Evolutionary conservation across 2,329 filamentous ascomycete species (phyloP).

Genomic region (Aspergillus pseudonomiae): DNA sequence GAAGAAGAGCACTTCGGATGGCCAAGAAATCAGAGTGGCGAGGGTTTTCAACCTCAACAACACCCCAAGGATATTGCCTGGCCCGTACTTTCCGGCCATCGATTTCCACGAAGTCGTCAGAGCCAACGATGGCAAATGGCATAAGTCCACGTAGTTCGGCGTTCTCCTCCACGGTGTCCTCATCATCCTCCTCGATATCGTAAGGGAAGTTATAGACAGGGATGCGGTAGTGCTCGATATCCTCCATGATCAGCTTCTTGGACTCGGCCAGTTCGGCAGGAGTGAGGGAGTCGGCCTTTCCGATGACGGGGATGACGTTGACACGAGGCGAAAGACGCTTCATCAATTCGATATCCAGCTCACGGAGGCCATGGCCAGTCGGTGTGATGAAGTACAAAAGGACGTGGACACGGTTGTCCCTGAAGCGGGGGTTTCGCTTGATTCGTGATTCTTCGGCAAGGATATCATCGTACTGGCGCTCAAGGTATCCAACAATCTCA

Average conservation of each 20-base stretch:
- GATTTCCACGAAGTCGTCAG: conserved; percentile 92
- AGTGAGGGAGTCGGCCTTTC: conserved; percentile 95
- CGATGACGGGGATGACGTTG: conserved; percentile 98
- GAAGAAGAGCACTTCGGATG: conserved; percentile 91
- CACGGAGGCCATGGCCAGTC: conserved; percentile 94
- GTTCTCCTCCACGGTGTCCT: conserved; percentile 99
- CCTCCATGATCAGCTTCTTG: conserved; percentile 99
- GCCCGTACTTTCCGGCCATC: conserved; percentile 90
- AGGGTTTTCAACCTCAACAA: conserved; percentile 98
- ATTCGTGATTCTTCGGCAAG: conserved; percentile 98
- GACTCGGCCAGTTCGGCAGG: conserved; percentile 96
- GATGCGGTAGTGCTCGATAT: conserved; percentile 99
- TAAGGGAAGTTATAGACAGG: conserved; percentile 99
- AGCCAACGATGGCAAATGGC: conserved; percentile 98
- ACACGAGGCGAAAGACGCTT: conserved; percentile 96
- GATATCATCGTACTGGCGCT: conserved; percentile 99
- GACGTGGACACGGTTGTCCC: conserved; percentile 97
- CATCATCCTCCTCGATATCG: conserved; percentile 98
- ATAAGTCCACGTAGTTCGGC: conserved; percentile 95
- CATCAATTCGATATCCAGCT: conserved; percentile 99
- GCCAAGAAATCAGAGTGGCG: conserved; percentile 98
- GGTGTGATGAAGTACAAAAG: conserved; percentile 99
- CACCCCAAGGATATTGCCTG: conserved; percentile 97
- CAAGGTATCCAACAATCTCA: conserved; percentile 97
- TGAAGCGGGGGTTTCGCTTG: conserved; percentile 99